Percentiles rank a stretch among this genome's conserved stretches.
These are phyloP conservation scores for Alternaria sp. DNA, from an alignment of 2,329 filamentous ascomycete genomes.

Conservation along the genomic window DNA sequence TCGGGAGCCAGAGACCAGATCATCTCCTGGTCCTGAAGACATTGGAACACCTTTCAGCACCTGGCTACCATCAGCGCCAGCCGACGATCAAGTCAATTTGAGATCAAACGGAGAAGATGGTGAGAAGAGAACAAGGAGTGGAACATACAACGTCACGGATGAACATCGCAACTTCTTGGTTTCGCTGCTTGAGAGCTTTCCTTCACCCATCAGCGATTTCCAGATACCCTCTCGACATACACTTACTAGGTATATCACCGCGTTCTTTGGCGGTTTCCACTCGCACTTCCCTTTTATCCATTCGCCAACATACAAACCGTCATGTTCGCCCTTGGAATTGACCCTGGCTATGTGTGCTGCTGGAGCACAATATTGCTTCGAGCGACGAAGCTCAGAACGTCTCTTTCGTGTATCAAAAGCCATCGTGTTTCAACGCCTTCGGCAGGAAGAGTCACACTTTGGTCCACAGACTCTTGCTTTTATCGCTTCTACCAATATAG, in stretches of 20 bases:
- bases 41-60: conserved; percentile 43
- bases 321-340: conserved; percentile 41
- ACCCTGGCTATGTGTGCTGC: conserved; percentile 45
- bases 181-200: conserved; percentile 28
- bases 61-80: conserved; percentile 41
- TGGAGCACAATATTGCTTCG: conserved; percentile 47
- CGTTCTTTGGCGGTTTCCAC: conserved; percentile 44
- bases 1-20: conserved; percentile 22
- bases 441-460: conserved; percentile 36
- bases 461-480: conserved; percentile 34
- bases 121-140: conserved; percentile 26
- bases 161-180: conserved; percentile 36
- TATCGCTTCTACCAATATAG: conserved; percentile 23
- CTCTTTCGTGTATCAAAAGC: conserved; percentile 42
- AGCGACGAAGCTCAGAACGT: conserved; percentile 38
- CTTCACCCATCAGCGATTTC: conserved; percentile 33
- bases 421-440: conserved; percentile 39
- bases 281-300: conserved; percentile 48
- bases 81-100: conserved; percentile 37
- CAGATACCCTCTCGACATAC: conserved; percentile 42
- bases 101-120: conserved; percentile 28
- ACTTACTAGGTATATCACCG: conserved; percentile 42
- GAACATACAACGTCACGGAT: conserved; percentile 38
- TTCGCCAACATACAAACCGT: conserved; percentile 42
- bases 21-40: conserved; percentile 35